phyloP scores from a whole-genome alignment of 2,329 filamentous ascomycete genomes.

The Xylaria sp. region DNA sequence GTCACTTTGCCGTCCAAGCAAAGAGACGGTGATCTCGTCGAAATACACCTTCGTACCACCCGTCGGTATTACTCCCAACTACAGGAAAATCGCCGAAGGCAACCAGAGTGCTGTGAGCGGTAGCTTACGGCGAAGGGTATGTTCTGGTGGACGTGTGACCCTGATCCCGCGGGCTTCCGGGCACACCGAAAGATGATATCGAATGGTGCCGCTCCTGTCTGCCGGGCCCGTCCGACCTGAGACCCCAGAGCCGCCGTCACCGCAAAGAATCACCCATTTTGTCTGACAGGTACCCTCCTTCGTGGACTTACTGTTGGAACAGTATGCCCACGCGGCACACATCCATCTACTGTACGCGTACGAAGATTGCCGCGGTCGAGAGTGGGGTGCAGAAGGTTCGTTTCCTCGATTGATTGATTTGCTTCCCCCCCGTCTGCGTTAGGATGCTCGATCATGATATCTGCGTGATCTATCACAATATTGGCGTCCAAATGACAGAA shows the following conservation, averaged over 20 bases:
- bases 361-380: background rate
- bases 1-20: background rate
- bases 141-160: slow-evolving; percentile 10
- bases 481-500: slow-evolving; percentile 1
- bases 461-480: slow-evolving; percentile 31
- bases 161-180: slow-evolving; percentile 35
- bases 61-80: background rate
- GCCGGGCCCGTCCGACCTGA: slow-evolving; percentile 25
- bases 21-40: background rate
- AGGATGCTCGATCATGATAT: slow-evolving; percentile 18
- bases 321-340: slow-evolving; percentile 20
- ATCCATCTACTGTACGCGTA: background rate
- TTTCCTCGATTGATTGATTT: background rate
- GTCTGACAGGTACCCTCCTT: slow-evolving; percentile 2
- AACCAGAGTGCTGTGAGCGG: background rate
- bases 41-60: background rate
- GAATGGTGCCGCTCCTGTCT: background rate
- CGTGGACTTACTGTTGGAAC: background rate
- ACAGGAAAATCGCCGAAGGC: background rate
- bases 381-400: slow-evolving; percentile 8
- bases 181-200: background rate
- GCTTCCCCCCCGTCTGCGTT: background rate
- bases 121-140: background rate
- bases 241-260: slow-evolving; percentile 11
- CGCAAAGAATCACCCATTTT: background rate